Percentiles rank a stretch among this genome's conserved stretches.
Conservation (phyloP, 2,329 filamentous ascomycete species). For the Fonsecaea nubica region DNA sequence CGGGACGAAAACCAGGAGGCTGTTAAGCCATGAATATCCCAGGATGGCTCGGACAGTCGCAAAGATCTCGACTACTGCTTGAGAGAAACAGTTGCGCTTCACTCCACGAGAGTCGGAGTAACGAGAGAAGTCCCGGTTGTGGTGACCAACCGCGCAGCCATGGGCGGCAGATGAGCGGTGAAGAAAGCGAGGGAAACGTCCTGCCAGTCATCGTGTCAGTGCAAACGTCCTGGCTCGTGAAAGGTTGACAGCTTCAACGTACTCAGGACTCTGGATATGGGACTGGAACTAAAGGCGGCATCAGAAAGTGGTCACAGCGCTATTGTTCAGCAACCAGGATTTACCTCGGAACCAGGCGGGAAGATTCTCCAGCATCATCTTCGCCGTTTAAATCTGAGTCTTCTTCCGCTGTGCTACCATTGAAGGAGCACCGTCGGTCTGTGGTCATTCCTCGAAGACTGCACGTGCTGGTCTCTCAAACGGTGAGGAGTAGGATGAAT, state of each 20-base stretch:
- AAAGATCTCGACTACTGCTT: background rate
- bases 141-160: background rate
- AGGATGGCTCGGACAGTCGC: slow-evolving; percentile 2
- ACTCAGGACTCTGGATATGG: slow-evolving; percentile 1
- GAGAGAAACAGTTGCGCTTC: slow-evolving; percentile 9
- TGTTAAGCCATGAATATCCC: slow-evolving; percentile 64
- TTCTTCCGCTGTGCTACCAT: slow-evolving; percentile 9
- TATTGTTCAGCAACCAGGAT: background rate
- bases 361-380: slow-evolving; percentile 10
- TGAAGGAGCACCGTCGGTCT: slow-evolving; percentile 3
- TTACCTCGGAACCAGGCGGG: slow-evolving; percentile 17
- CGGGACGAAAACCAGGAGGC: slow-evolving; percentile 30
- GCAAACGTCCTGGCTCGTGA: background rate
- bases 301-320: background rate
- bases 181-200: slow-evolving; percentile 6
- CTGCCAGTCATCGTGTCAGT: background rate
- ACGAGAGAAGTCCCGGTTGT: background rate
- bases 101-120: background rate
- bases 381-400: background rate
- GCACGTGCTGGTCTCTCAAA: background rate
- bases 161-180: background rate
- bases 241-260: background rate
- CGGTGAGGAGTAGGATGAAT: background rate
- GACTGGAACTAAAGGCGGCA: background rate
- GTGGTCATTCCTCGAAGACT: slow-evolving; percentile 16